Conservation (phyloP, 305 asterid genomes). For the Petunia hybrid region DNA sequence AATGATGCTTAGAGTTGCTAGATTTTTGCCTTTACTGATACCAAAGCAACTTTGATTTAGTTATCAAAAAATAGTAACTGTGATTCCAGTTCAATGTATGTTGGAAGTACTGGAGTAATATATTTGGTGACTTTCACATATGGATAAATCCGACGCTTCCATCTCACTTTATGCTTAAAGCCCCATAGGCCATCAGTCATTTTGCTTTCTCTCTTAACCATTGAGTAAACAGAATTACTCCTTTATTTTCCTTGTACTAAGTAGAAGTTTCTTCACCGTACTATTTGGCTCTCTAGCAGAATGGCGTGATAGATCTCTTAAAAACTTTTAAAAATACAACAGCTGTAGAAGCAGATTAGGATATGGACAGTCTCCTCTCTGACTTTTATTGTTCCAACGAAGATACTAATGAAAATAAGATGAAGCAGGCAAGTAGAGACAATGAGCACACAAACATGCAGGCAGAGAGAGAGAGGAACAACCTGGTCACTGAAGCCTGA, state of each 20-base stretch:
- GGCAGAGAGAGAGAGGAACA: conserved; percentile 24
- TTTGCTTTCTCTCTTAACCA: conserved; percentile 6
- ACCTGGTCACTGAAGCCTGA: conserved; percentile 31
- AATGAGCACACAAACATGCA: conserved; percentile 22
- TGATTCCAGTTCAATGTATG: conserved; percentile 13
- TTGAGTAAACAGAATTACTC: conserved; percentile 18
- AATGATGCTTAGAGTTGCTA: conserved; percentile 16
- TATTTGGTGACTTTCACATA: background rate
- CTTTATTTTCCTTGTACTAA: conserved; percentile 26
- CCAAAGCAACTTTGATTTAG: background rate
- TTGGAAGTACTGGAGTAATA: no score
- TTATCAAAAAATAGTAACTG: background rate
- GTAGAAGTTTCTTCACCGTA: background rate
- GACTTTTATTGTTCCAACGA: background rate
- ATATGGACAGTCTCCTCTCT: conserved; percentile 5
- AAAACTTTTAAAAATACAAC: conserved; percentile 5
- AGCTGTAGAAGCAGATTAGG: background rate
- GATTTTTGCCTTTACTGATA: conserved; percentile 20
- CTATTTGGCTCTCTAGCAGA: conserved; percentile 3
- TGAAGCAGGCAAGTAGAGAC: background rate
- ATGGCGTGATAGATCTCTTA: background rate
- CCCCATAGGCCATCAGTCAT: conserved; percentile 19
- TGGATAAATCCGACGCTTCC: conserved; percentile 6
- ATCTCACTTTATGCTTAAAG: conserved; percentile 18
- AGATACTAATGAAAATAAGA: conserved; percentile 17